Evolutionary conservation across 2,329 filamentous ascomycete species (phyloP), one percentile per base, ranked within the genome.

Genomic region (Penicillium sp.): DNA sequence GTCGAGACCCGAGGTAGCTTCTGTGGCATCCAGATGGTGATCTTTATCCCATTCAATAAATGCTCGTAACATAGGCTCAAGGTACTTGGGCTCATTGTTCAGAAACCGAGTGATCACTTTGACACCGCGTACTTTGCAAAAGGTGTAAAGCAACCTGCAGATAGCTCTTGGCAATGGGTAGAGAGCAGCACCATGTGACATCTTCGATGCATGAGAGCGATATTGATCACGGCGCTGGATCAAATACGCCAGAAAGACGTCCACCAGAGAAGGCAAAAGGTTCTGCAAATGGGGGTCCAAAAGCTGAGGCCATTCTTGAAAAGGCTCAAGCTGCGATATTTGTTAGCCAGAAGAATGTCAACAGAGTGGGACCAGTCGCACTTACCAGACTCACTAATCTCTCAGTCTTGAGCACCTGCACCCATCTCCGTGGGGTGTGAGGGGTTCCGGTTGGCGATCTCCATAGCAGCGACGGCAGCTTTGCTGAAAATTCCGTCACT

Each of bases 301-400:
- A 26, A 96, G 75, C 61, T 98, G 92, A 12, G 92, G 92, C 49
- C 93, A 82, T 70, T 95, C 89, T 71, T 96, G 90, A 52, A 96
- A 98, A 2, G 84, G 80, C 51, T 95, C 88, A 33, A 98, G 77
- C 69, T 71, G 41, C 45, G 12, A 14, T 11, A 27, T 10, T 7
- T 18, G 39, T 46, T 25, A 56, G 35, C 38, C 41, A 42, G 14
- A 30, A 3, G n/a, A 35, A 32, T 37, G 28, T 6, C 6, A n/a
- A n/a, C n/a, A n/a, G n/a, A n/a, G n/a, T n/a, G n/a, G n/a, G n/a
- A n/a, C n/a, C 7, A 14, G 47, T 39, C 30, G 15, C 18, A 31
- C 65, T 56, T 61, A 68, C 65, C 43, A 68, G 59, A 16, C 48
- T 47, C 34, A 66, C 60, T 14, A 68, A 54, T 41, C 55, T 65